Evolutionary conservation across 129 eudicot genomes (phyloP), one percentile per base, ranked within the genome.

Genomic region (Artemisia tridentata): DNA sequence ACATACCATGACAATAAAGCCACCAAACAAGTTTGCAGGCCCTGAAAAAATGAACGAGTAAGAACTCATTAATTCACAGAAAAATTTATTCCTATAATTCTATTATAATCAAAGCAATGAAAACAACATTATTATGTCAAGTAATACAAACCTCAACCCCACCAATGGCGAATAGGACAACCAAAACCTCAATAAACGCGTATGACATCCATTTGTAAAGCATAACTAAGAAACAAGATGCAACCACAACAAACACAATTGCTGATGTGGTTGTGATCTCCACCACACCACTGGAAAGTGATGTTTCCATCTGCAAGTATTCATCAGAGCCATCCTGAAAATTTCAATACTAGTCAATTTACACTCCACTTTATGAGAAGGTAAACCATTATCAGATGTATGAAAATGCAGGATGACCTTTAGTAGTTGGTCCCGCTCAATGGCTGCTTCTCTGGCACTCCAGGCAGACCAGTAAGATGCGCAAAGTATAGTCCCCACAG

Each of bases 381-480:
- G 65, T 27, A 27, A 60, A 27, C 11, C 20, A 8, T 41, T 17
- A 55, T 55, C 25, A 9, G 8, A 27, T 21, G 60, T 50, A 57
- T 23, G 60, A 68, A 54, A 55, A 64, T 69, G 43, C 6, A 55
- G 19, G 74, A 65, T 1, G 31, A 91, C 97, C 96, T 89, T 92
- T 67, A 89, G 74, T n/a, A 89, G 79, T 66, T 86, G 89, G 78
- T 92, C 98, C 68, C 82, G 92, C 82, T 92, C 96, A 61, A 85
- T 80, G 45, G 90, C 92, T 68, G 95, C 91, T 85, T 92, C 98
- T 76, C 84, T 80, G 53, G 96, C 96, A 73, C 78, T 87, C 88
- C 92, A 87, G 11, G 98, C 96, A 59, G 98, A 92, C 98, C 98
- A 92, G 73, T 92, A 92, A 71, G 98, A 92, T 71, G 96, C 92